A percentile compares a stretch with the other conserved stretches of the same genome.
Conservation (phyloP, 2,329 filamentous ascomycete species). For the Elsinoe perseae region DNA sequence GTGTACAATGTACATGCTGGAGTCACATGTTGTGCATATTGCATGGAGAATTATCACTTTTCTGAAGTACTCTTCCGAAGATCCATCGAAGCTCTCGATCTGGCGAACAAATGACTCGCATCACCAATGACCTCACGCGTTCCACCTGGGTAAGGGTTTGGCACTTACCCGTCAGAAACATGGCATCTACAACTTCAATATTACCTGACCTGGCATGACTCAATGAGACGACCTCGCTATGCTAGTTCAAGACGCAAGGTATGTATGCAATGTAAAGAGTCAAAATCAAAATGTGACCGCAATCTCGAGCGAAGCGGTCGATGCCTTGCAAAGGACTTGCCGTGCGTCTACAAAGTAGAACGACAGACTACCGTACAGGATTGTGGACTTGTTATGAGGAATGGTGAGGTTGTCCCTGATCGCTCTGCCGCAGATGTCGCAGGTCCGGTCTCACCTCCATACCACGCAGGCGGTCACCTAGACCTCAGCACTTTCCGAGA, state of each 20-base stretch:
- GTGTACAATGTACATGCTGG: background rate
- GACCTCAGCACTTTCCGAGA: too few relatives aligned
- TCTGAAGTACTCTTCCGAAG: background rate
- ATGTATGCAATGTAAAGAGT: background rate
- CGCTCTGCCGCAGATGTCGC: too few relatives aligned
- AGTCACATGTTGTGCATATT: background rate
- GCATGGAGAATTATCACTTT: background rate
- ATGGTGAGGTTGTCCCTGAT: background rate
- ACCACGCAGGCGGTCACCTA: too few relatives aligned
- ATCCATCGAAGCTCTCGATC: background rate
- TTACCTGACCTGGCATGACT: too few relatives aligned
- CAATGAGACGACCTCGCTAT: background rate
- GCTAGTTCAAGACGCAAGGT: background rate
- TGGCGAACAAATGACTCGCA: conserved; percentile 1
- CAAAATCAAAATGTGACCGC: conserved; percentile 3
- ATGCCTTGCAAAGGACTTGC: background rate
- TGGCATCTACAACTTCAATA: background rate
- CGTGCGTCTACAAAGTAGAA: background rate
- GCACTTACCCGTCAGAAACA: too few relatives aligned
- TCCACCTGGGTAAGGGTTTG: background rate
- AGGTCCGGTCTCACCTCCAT: too few relatives aligned
- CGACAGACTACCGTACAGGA: too few relatives aligned
- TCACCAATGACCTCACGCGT: conserved; percentile 7
- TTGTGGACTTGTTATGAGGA: too few relatives aligned
- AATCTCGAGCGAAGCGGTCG: background rate